Evolutionary conservation across 1,139 yeast species (phyloP), one percentile per base, ranked within the genome.

Genomic region (Suhomyces choctaworum): DNA sequence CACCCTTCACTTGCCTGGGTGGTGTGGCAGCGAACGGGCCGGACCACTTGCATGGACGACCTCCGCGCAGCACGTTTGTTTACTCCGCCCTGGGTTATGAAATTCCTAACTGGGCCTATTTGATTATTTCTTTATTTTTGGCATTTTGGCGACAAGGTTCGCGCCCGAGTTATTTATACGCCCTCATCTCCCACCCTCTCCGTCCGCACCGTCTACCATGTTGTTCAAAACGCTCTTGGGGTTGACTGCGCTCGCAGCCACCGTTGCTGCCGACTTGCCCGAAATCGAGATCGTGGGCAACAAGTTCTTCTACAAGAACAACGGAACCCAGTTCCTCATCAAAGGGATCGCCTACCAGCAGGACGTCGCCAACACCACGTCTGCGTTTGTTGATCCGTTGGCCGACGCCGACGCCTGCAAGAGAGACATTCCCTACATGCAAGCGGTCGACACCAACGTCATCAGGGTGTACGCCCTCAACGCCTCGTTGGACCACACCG

Each of bases 321-420:
- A 82, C 57, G 89, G 90, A 27, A 73, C 90, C 36, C 94, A 87
- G 58, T 87, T 87, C 65, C 82, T 80, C 64, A 77, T 87, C 62
- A 77, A 65, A 54, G 94, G 94, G 64, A 71, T 83, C 46, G 94
- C 92, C 32, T 84, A 83, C 63, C 94, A 83, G 61, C 77, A 82
- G 46, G 82, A 84, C 60, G 38, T 45, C 9, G 74, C 81, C 36
- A 77, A 78, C 52, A 58, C 70, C 31, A 67, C 82, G 24, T 51
- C 44, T 10, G 19, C 42, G n/a, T 54, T 41, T 34, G 42, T 43
- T 19, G 60, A 56, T 42, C 60, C 60, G 14, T 50, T 56, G 46
- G 57, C 57, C 36, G 54, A 54, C 36, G 43, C 40, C 10, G 46
- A 25, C 10, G 42, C 48, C 13, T 87, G 97, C 75, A 64, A 76